These are phyloP conservation scores for Sporothrix brunneoviolacea DNA, from an alignment of 2,329 filamentous ascomycete genomes.

Conservation along the genomic window DNA sequence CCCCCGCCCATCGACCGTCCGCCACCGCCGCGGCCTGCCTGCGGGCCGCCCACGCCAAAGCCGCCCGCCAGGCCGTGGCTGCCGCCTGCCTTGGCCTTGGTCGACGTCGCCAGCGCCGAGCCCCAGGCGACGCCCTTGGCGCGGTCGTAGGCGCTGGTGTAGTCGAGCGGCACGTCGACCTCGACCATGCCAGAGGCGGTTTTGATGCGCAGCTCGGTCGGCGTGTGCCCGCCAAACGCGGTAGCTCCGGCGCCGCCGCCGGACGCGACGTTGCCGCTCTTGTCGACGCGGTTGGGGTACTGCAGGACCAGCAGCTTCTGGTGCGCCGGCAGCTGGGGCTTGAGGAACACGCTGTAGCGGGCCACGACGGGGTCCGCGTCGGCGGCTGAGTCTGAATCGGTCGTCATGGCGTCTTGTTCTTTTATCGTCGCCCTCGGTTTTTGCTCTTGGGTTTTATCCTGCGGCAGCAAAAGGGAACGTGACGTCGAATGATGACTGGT, in stretches of 20 bases:
- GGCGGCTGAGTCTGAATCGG: constrained; percentile 15
- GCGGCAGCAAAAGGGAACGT: too few relatives aligned
- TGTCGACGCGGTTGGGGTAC: constrained; percentile 70
- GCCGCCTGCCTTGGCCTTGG: constrained; percentile 53
- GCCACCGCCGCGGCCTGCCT: constrained; percentile 23
- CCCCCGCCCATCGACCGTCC: constrained; percentile 3
- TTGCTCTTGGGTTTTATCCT: too few relatives aligned
- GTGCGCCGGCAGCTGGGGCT: constrained; percentile 56
- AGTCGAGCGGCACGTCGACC: constrained; percentile 80
- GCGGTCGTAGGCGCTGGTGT: constrained; percentile 69
- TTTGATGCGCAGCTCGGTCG: constrained; percentile 76
- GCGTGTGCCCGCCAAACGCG: constrained; percentile 50
- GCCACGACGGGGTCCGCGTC: constrained; percentile 63
- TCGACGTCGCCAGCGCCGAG: constrained; percentile 59
- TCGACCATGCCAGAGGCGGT: constrained; percentile 76
- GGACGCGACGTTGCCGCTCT: constrained; percentile 35
- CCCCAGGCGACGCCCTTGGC: constrained; percentile 79
- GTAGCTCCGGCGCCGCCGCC: not conserved
- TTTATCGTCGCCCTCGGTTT: too few relatives aligned
- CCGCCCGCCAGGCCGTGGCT: constrained; percentile 66
- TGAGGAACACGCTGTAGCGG: constrained; percentile 81
- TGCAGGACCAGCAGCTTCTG: constrained; percentile 76
- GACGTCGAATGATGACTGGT: too few relatives aligned
- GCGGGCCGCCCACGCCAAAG: constrained; percentile 54
- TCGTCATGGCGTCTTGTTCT: too few relatives aligned